phyloP scores from a whole-genome alignment of 2,329 filamentous ascomycete species.

The Huntiella decipiens region DNA sequence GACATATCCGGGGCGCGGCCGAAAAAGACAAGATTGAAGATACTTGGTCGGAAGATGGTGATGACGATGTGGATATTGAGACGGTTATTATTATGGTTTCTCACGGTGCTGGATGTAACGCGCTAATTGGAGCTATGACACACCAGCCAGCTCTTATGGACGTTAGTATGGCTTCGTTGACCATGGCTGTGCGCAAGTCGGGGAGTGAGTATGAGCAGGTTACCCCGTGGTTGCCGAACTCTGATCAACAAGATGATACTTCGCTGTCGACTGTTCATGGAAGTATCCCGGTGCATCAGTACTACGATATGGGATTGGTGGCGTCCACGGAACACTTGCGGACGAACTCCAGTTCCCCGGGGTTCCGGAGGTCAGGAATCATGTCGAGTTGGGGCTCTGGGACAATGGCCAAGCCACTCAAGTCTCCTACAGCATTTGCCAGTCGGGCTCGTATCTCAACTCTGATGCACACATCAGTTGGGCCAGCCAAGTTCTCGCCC shows the following conservation, averaged over 20 bases:
- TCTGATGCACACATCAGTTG: slow-evolving; percentile 10
- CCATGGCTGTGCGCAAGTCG: slow-evolving; percentile 56
- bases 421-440: slow-evolving; percentile 14
- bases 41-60: slow-evolving; percentile 21
- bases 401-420: slow-evolving; percentile 16
- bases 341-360: slow-evolving; percentile 20
- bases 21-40: slow-evolving; percentile 17
- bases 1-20: slow-evolving; percentile 20
- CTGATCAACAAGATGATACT: slow-evolving; percentile 13
- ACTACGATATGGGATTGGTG: slow-evolving; percentile 57
- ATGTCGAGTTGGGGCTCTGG: slow-evolving; percentile 7
- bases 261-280: slow-evolving; percentile 9
- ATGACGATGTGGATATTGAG: slow-evolving; percentile 47
- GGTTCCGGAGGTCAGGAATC: slow-evolving; percentile 17
- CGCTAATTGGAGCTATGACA: slow-evolving; percentile 77
- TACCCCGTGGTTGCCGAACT: slow-evolving; percentile 14
- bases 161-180: slow-evolving; percentile 75
- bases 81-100: slow-evolving; percentile 76
- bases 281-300: slow-evolving; percentile 32
- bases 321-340: slow-evolving; percentile 58
- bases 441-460: slow-evolving; percentile 21
- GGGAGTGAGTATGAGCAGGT: slow-evolving; percentile 20
- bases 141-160: slow-evolving; percentile 83
- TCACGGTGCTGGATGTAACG: slow-evolving; percentile 91
- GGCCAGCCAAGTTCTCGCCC: slow-evolving; percentile 17